Percentiles rank a stretch among this genome's conserved stretches.
phyloP scores from a whole-genome alignment of 2,329 filamentous ascomycete species.

The Pezicula neosporulosa region DNA sequence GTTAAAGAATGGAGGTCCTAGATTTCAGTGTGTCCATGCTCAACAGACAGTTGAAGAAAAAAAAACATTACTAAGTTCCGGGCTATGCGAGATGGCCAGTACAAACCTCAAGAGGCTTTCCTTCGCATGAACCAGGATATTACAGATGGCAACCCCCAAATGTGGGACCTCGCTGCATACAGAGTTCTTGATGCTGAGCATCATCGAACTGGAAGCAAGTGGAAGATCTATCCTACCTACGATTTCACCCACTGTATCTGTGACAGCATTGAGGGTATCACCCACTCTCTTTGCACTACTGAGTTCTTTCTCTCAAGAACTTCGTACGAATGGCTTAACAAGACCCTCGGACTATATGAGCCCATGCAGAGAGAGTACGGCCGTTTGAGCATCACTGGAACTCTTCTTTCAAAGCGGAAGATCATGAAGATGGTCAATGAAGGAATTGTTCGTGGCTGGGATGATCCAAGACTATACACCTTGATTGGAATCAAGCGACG shows the following conservation, averaged over 20 bases:
- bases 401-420: conserved; percentile 82
- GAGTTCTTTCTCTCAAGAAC: conserved; percentile 84
- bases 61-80: conserved; percentile 80
- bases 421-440: conserved; percentile 76
- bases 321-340: conserved; percentile 89
- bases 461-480: conserved; percentile 87
- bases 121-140: conserved; percentile 93
- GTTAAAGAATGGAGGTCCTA: conserved; percentile 57
- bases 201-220: conserved; percentile 75
- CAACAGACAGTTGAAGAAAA: conserved; percentile 68
- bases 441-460: conserved; percentile 80
- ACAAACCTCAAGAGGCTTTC: conserved; percentile 78
- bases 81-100: conserved; percentile 88
- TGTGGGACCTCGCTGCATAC: conserved; percentile 96
- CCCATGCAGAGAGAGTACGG: conserved; percentile 92
- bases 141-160: conserved; percentile 80
- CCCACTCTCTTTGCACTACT: conserved; percentile 88
- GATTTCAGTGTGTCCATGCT: conserved; percentile 80
- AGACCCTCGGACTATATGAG: conserved; percentile 76
- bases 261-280: conserved; percentile 89
- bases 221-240: conserved; percentile 94
- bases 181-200: conserved; percentile 75
- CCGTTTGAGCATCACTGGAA: conserved; percentile 76
- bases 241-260: conserved; percentile 89
- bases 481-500: conserved; percentile 79